phyloP scores from a whole-genome alignment of 768 basidiomycete species.

The Suillus fuscotomentosus region DNA sequence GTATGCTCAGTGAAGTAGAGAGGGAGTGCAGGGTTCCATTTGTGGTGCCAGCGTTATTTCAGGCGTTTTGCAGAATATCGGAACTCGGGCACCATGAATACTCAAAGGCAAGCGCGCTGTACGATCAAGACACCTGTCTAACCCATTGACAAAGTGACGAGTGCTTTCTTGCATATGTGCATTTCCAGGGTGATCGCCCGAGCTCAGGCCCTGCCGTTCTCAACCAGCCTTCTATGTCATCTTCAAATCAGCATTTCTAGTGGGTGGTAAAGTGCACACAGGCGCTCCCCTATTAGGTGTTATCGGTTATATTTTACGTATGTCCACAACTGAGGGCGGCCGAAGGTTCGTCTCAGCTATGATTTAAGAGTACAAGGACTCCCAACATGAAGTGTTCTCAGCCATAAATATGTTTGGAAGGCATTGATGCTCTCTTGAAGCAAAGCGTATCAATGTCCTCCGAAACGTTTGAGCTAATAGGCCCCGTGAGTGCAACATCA shows the following conservation, averaged over 20 bases:
- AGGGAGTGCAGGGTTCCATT: constrained; percentile 54
- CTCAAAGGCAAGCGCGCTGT: not conserved
- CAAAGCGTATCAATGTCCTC: not conserved
- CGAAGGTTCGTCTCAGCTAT: not conserved
- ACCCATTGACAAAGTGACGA: not conserved
- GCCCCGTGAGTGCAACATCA: not conserved
- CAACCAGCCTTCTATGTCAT: not conserved
- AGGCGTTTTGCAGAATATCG: constrained; percentile 51
- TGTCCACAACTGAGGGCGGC: not conserved
- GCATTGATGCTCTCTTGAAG: not conserved
- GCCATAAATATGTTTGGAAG: not conserved
- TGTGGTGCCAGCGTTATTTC: constrained; percentile 55
- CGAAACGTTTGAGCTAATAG: not conserved
- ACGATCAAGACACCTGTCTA: not conserved
- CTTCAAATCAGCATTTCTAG: not conserved
- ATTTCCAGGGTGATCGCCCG: not conserved
- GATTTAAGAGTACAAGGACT: not conserved
- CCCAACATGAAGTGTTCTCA: not conserved
- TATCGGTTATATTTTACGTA: not conserved
- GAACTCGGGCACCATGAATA: constrained; percentile 23
- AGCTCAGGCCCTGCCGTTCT: not conserved
- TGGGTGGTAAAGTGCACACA: not conserved
- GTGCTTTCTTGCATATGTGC: not conserved
- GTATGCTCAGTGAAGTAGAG: constrained; percentile 43
- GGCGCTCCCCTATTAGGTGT: too few species aligned